Conservation (phyloP, 192 early-diverging fungal genomes). For the Coemansia pectinata region DNA sequence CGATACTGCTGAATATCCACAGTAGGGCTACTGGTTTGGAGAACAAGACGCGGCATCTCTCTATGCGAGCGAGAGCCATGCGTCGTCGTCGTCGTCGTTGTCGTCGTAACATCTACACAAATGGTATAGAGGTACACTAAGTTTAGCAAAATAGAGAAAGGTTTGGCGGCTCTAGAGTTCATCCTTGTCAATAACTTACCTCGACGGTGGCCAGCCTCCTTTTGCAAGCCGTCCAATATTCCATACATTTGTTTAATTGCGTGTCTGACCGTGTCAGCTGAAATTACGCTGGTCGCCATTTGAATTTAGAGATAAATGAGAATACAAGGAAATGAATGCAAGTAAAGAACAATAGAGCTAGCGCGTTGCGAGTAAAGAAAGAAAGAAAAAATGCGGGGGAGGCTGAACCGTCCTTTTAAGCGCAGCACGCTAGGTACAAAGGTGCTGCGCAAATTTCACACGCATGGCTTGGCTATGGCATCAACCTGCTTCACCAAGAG, state of each 20-base stretch:
- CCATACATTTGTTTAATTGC: constrained; percentile 34
- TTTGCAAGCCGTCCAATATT: constrained; percentile 28
- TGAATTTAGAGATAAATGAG: background rate
- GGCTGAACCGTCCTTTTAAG: background rate
- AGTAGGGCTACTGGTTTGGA: constrained; percentile 1
- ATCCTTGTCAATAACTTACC: background rate
- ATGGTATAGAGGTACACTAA: too few relatives aligned
- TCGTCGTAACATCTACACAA: background rate
- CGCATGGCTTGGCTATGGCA: too few relatives aligned
- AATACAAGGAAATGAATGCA: constrained; percentile 1
- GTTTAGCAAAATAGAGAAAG: background rate
- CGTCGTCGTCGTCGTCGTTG: background rate
- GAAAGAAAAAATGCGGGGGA: background rate
- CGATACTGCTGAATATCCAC: constrained; percentile 21
- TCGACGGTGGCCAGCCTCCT: constrained; percentile 9
- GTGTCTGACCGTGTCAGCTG: constrained; percentile 17
- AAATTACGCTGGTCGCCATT: constrained; percentile 18
- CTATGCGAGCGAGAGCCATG: constrained; percentile 1
- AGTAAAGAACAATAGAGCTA: background rate
- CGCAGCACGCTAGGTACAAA: background rate
- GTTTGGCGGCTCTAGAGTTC: background rate
- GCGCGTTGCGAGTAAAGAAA: background rate
- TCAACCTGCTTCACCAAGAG: background rate
- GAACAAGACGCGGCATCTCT: constrained; percentile 4
- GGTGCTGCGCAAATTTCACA: background rate